Evolutionary conservation across 352 stramenopile genomes (phyloP).

Genomic region (Aphanomyces euteiches): DNA sequence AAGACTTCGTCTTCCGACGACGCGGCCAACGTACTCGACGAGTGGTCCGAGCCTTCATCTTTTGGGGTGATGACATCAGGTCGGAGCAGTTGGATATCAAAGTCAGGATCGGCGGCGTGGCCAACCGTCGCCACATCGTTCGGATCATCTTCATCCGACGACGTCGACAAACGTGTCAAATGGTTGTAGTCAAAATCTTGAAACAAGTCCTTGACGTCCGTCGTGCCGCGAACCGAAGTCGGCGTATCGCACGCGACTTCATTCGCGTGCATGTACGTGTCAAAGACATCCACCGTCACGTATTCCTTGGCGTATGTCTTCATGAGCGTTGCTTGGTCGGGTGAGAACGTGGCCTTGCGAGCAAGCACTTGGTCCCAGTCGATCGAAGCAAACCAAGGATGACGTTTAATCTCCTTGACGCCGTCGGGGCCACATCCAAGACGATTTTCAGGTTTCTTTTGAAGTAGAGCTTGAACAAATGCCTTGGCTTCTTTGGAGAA

Average conservation of each 20-base stretch:
- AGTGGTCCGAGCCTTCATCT: constrained; percentile 5
- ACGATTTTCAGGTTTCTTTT: constrained; percentile 88
- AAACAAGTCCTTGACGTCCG: constrained; percentile 70
- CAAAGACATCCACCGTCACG: constrained; percentile 70
- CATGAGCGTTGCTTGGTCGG: constrained; percentile 68
- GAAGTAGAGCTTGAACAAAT: constrained; percentile 87
- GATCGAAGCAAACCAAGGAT: constrained; percentile 84
- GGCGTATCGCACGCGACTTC: constrained; percentile 81
- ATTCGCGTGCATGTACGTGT: constrained; percentile 85
- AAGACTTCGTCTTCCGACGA: constrained; percentile 12
- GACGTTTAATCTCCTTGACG: constrained; percentile 81
- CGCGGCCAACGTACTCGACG: background rate
- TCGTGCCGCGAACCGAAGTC: constrained; percentile 49
- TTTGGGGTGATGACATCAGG: background rate
- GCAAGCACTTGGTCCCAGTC: constrained; percentile 77
- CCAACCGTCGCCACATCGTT: background rate
- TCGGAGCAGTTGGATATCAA: constrained; percentile 28
- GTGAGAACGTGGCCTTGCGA: constrained; percentile 58
- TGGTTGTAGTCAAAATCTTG: constrained; percentile 31
- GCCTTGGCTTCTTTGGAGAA: constrained; percentile 82
- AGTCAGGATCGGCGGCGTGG: constrained; percentile 18
- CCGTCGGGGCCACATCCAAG: constrained; percentile 89
- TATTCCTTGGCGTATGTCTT: constrained; percentile 81
- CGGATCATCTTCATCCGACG: background rate
- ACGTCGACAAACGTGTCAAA: background rate